These are phyloP conservation scores for Carex sylvatica DNA, from an alignment of 202 grass and related monocot species.

Conservation along the genomic window DNA sequence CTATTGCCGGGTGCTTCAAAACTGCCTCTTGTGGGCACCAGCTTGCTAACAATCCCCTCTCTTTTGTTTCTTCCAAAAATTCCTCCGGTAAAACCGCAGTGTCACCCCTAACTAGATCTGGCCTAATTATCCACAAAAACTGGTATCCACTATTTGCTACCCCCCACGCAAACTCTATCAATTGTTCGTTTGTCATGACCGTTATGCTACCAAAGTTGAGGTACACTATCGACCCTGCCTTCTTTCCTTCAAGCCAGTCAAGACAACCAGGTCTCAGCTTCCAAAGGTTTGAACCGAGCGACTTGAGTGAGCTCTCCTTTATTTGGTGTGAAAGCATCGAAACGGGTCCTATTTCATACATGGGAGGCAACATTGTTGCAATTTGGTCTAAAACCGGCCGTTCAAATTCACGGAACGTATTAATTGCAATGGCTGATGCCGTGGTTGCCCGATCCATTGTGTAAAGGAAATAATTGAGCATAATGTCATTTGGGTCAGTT, in stretches of 20 bases:
- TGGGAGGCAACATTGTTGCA: constrained; percentile 32
- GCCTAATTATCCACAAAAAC: constrained; percentile 60
- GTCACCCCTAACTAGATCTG: constrained; percentile 50
- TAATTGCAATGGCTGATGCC: constrained; percentile 39
- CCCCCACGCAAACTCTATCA: constrained; percentile 62
- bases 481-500: constrained; percentile 39
- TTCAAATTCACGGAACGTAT: constrained; percentile 52
- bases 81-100: constrained; percentile 52
- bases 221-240: constrained; percentile 38
- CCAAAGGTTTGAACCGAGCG: constrained; percentile 59
- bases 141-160: constrained; percentile 40
- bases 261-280: constrained; percentile 39
- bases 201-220: constrained; percentile 63
- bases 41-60: constrained; percentile 41
- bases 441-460: constrained; percentile 22
- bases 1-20: constrained; percentile 45
- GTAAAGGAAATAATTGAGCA: constrained; percentile 31
- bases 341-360: constrained; percentile 44
- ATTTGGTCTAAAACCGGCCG: constrained; percentile 29
- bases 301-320: constrained; percentile 11
- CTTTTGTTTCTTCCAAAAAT: constrained; percentile 38
- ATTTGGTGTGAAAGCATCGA: constrained; percentile 39
- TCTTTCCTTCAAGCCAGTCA: constrained; percentile 42
- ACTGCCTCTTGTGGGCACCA: constrained; percentile 71
- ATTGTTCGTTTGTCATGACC: constrained; percentile 56